Conservation (phyloP, 148 eudicot species). For the Cornus suecica region DNA sequence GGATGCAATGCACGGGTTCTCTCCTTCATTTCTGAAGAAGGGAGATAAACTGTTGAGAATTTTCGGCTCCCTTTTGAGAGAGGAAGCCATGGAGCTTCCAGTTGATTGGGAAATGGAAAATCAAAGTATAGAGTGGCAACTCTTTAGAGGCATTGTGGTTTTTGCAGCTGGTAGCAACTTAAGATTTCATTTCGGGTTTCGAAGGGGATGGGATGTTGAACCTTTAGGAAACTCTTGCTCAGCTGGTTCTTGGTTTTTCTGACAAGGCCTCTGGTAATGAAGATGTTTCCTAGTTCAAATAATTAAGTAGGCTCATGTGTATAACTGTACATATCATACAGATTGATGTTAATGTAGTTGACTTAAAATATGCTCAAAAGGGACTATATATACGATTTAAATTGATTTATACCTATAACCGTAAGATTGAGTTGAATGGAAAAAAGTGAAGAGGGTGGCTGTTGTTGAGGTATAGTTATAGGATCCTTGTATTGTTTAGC, state of each 20-base stretch:
- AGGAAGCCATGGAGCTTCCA: constrained; percentile 18
- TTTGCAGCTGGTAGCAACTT: constrained; percentile 18
- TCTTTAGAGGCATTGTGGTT: constrained; percentile 16
- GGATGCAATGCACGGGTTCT: constrained; percentile 22
- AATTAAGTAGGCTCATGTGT: no score
- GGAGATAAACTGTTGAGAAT: constrained; percentile 17
- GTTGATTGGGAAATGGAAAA: constrained; percentile 13
- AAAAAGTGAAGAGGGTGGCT: no score
- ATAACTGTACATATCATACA: no score
- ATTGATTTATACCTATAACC: no score
- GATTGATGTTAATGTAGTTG: no score
- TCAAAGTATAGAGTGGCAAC: not conserved
- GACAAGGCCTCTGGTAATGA: constrained; percentile 5
- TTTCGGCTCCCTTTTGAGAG: constrained; percentile 10
- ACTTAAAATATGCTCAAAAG: no score
- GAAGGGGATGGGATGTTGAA: constrained; percentile 12
- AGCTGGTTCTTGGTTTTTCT: not conserved
- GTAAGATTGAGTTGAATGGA: no score
- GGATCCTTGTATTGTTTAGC: no score
- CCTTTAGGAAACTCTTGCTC: not conserved
- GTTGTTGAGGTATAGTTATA: no score
- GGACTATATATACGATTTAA: no score
- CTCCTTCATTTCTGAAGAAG: not conserved
- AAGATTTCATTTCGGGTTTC: constrained; percentile 9
- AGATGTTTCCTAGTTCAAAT: no score